Conservation (phyloP, 2,329 filamentous ascomycete genomes). For the Drechslerella stenobrocha region DNA sequence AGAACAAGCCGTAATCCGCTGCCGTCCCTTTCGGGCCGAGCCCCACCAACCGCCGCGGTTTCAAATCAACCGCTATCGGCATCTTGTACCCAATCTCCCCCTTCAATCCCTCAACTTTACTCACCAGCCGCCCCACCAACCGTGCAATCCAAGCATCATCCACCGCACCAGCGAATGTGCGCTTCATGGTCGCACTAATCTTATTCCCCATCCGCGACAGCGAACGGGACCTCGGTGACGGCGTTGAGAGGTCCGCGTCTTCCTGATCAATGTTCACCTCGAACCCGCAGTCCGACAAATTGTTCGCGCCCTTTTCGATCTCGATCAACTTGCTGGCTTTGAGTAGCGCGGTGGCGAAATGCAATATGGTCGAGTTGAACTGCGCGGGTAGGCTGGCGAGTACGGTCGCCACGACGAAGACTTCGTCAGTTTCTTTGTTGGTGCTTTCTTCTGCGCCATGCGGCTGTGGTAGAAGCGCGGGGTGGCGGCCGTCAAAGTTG, state of each 20-base stretch:
- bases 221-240: constrained; percentile 49
- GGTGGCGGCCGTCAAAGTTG: constrained; percentile 36
- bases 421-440: constrained; percentile 59
- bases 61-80: constrained; percentile 58
- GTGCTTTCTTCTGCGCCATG: constrained; percentile 24
- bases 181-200: constrained; percentile 59
- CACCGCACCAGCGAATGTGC: constrained; percentile 58
- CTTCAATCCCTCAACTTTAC: constrained; percentile 59
- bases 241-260: constrained; percentile 1
- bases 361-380: constrained; percentile 61
- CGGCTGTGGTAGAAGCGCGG: background rate
- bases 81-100: constrained; percentile 61
- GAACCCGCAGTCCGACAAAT: constrained; percentile 39
- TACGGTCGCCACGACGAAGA: constrained; percentile 56
- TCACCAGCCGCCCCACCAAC: constrained; percentile 61
- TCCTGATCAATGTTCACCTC: constrained; percentile 6
- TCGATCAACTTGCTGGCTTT: constrained; percentile 65
- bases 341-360: constrained; percentile 62
- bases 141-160: constrained; percentile 64
- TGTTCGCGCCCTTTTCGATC: constrained; percentile 58
- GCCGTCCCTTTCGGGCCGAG: constrained; percentile 42
- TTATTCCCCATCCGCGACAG: constrained; percentile 54
- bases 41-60: constrained; percentile 48
- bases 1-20: constrained; percentile 31
- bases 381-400: constrained; percentile 60